Evolutionary conservation across 352 stramenopile species (phyloP).

Genomic region (Globisporangium orthogonon): DNA sequence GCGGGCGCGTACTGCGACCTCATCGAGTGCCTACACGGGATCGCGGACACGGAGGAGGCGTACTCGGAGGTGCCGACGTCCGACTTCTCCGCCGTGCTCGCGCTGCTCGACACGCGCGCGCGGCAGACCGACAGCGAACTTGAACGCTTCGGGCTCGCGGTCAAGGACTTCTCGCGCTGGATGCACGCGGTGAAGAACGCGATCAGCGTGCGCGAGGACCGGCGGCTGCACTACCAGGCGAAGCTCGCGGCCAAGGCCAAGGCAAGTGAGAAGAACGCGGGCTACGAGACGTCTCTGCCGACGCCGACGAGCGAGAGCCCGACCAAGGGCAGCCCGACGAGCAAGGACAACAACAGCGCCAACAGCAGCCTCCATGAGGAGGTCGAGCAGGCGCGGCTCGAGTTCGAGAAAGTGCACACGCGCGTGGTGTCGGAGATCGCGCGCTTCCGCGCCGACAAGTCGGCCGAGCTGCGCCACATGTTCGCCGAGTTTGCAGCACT

Average conservation of each 20-base stretch:
- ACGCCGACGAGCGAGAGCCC: neutral
- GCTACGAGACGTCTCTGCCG: slow-evolving; percentile 21
- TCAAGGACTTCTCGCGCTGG: slow-evolving; percentile 75
- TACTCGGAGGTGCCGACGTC: slow-evolving; percentile 53
- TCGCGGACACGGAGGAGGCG: slow-evolving; percentile 63
- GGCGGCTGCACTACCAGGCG: slow-evolving; percentile 70
- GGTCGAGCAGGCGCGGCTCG: slow-evolving; percentile 55
- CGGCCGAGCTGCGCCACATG: slow-evolving; percentile 59
- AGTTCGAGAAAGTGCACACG: slow-evolving; percentile 69
- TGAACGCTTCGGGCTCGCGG: slow-evolving; percentile 46
- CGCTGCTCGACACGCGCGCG: slow-evolving; percentile 67
- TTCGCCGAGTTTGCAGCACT: slow-evolving; percentile 67
- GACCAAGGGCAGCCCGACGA: slow-evolving; percentile 8
- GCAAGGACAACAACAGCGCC: neutral
- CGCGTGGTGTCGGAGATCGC: slow-evolving; percentile 72
- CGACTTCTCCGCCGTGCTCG: slow-evolving; percentile 57
- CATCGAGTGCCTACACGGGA: slow-evolving; percentile 62
- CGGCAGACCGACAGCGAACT: slow-evolving; percentile 69
- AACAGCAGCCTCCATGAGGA: slow-evolving; percentile 32
- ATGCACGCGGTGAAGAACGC: slow-evolving; percentile 63
- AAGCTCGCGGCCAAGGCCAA: slow-evolving; percentile 46
- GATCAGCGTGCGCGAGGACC: slow-evolving; percentile 72
- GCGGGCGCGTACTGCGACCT: slow-evolving; percentile 78
- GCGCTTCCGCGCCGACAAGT: slow-evolving; percentile 70
- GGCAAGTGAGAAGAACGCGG: slow-evolving; percentile 19